Evolutionary conservation across 345 rosid species (phyloP).

Genomic region (Geranium rotundifolium): DNA sequence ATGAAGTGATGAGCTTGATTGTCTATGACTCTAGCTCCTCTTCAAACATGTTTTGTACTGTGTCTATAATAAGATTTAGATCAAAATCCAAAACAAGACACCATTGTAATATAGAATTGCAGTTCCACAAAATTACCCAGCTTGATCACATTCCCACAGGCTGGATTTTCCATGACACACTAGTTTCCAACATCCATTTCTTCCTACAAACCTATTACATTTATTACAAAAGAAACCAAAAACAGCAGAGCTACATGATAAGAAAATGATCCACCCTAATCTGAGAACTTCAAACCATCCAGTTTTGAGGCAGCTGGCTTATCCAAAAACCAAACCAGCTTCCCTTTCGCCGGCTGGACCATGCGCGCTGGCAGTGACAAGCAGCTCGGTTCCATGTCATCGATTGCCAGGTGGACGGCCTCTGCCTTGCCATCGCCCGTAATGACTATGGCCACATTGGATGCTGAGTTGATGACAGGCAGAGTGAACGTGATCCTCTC

Average conservation of each 20-base stretch:
- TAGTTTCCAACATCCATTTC: background rate
- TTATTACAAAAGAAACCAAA: background rate
- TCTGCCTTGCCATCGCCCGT: slow-evolving; percentile 72
- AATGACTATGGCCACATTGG: slow-evolving; percentile 60
- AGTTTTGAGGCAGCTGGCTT: slow-evolving; percentile 67
- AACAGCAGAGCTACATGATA: background rate
- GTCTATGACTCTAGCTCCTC: too few relatives aligned
- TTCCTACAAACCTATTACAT: background rate
- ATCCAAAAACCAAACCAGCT: slow-evolving; percentile 81
- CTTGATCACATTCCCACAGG: background rate
- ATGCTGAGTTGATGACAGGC: slow-evolving; percentile 83
- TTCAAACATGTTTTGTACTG: too few relatives aligned
- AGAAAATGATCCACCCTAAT: slow-evolving; percentile 19
- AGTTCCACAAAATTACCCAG: background rate
- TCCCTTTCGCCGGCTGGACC: slow-evolving; percentile 57
- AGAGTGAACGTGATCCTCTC: slow-evolving; percentile 91
- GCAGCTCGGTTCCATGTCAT: slow-evolving; percentile 29
- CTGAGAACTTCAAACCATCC: slow-evolving; percentile 22
- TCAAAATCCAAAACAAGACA: too few relatives aligned
- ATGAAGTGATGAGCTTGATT: too few relatives aligned
- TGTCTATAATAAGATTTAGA: too few relatives aligned
- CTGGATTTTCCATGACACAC: background rate
- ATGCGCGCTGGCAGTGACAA: slow-evolving; percentile 47
- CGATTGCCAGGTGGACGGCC: slow-evolving; percentile 51
- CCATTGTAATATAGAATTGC: too few relatives aligned